Evolutionary conservation across 768 basidiomycete genomes (phyloP).

Genomic region (Kwoniella europaea): DNA sequence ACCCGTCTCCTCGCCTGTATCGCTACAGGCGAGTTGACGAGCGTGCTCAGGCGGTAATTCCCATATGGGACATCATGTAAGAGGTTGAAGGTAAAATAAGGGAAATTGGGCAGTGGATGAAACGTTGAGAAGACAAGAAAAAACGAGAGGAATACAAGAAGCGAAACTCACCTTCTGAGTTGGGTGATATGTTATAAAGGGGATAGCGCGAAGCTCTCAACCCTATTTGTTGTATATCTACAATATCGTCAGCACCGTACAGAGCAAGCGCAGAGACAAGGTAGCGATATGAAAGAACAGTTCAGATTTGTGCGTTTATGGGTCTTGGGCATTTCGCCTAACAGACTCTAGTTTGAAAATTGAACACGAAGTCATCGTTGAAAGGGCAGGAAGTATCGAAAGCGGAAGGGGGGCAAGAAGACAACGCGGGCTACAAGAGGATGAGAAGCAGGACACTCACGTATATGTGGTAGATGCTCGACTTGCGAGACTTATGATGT

Average conservation of each 20-base stretch:
- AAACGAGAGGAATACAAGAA: not conserved
- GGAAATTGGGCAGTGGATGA: not conserved
- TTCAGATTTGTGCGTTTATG: slow-evolving; percentile 56
- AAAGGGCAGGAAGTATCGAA: slow-evolving; percentile 15
- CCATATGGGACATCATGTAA: slow-evolving; percentile 53
- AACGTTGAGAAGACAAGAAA: slow-evolving; percentile 5
- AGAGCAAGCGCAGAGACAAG: not conserved
- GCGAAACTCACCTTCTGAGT: slow-evolving; percentile 8
- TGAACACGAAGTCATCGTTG: slow-evolving; percentile 55
- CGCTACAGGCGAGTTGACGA: slow-evolving; percentile 33
- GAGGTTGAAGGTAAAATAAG: slow-evolving; percentile 3
- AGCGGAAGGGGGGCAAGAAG: not conserved
- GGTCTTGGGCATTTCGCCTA: slow-evolving; percentile 56
- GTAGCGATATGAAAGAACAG: not conserved
- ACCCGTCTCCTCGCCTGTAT: slow-evolving; percentile 33
- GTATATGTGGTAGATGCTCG: slow-evolving; percentile 5
- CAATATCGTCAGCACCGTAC: slow-evolving; percentile 10
- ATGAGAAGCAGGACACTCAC: too few species aligned
- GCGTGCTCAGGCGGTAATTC: slow-evolving; percentile 57
- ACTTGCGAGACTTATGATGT: slow-evolving; percentile 19
- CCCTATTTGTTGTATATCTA: slow-evolving; percentile 11
- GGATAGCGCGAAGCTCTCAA: slow-evolving; percentile 32
- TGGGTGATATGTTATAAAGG: slow-evolving; percentile 5
- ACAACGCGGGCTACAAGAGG: not conserved
- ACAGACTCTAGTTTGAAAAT: slow-evolving; percentile 58